phyloP scores from a whole-genome alignment of 805 yeast species.

The Lachancea kluyveri region DNA sequence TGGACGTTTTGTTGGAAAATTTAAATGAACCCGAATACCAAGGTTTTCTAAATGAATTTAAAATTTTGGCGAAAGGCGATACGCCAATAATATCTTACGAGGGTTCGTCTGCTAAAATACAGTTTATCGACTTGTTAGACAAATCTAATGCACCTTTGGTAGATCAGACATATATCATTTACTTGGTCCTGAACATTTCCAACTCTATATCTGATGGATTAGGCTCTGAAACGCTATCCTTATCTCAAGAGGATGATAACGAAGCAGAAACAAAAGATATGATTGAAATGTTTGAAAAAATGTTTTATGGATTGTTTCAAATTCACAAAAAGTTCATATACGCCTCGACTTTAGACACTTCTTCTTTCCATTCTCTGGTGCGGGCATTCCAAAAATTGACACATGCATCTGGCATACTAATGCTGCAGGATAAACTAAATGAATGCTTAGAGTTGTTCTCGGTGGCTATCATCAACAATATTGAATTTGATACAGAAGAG shows the following conservation, averaged over 20 bases:
- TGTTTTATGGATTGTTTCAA: slow-evolving; percentile 36
- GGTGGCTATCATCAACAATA: slow-evolving; percentile 37
- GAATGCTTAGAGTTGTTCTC: slow-evolving; percentile 45
- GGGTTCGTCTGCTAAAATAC: slow-evolving; percentile 42
- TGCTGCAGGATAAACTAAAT: slow-evolving; percentile 50
- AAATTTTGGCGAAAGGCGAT: slow-evolving; percentile 28
- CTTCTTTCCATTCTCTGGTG: slow-evolving; percentile 58
- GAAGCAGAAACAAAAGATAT: slow-evolving; percentile 10
- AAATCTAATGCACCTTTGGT: slow-evolving; percentile 68
- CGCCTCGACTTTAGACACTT: slow-evolving; percentile 58
- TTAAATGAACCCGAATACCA: slow-evolving; percentile 27
- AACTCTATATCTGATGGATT: slow-evolving; percentile 63
- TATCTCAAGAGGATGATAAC: slow-evolving; percentile 26
- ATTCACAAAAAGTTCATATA: slow-evolving; percentile 49
- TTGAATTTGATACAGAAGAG: slow-evolving; percentile 42
- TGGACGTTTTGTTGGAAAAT: slow-evolving; percentile 37
- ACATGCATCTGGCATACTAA: slow-evolving; percentile 77
- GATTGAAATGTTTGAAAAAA: slow-evolving; percentile 28
- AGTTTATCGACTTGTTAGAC: slow-evolving; percentile 72
- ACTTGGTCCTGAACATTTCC: slow-evolving; percentile 49
- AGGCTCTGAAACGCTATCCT: slow-evolving; percentile 42
- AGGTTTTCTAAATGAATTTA: slow-evolving; percentile 30
- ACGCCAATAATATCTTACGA: slow-evolving; percentile 35
- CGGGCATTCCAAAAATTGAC: slow-evolving; percentile 75
- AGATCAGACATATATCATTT: slow-evolving; percentile 57